A percentile compares a stretch with the other conserved stretches of the same genome.
Conservation (phyloP, 2,329 filamentous ascomycete species). For the Massarina eburnea region DNA sequence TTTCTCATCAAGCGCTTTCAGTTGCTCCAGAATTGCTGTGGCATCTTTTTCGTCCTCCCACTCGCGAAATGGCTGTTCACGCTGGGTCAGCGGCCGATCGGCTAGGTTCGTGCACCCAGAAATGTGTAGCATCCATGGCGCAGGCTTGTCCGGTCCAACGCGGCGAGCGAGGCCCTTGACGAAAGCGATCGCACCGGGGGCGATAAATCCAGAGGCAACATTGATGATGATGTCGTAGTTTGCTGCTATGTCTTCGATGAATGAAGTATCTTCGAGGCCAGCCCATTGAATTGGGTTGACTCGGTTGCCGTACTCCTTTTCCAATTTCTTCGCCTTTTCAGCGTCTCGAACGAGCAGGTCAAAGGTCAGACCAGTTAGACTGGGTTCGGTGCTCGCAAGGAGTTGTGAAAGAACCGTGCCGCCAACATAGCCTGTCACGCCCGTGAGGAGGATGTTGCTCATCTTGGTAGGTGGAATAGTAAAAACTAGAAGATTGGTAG, state of each 20-base stretch:
- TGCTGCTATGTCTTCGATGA: constrained; percentile 13
- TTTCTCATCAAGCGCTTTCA: constrained; percentile 8
- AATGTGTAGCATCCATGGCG: constrained; percentile 16
- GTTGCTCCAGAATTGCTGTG: constrained; percentile 10
- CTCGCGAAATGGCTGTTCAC: constrained; percentile 7
- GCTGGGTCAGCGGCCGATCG: constrained; percentile 10
- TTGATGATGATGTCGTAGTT: constrained; percentile 21
- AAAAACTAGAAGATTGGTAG: too few species aligned
- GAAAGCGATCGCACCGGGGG: constrained; percentile 14
- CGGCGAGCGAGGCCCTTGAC: constrained; percentile 16
- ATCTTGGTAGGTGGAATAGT: constrained; percentile 1
- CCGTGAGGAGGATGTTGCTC: constrained; percentile 17
- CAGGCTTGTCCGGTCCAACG: constrained; percentile 6
- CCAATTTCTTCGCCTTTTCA: constrained; percentile 9
- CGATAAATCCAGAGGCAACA: constrained; percentile 15
- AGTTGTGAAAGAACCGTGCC: constrained; percentile 17
- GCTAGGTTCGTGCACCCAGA: constrained; percentile 19
- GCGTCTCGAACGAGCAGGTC: constrained; percentile 15
- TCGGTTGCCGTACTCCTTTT: constrained; percentile 9
- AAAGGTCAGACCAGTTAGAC: constrained; percentile 11
- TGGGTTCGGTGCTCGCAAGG: constrained; percentile 5
- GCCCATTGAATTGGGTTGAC: constrained; percentile 12
- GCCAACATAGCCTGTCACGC: constrained; percentile 19
- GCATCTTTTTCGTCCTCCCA: constrained; percentile 17
- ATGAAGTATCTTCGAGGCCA: constrained; percentile 11